These are phyloP conservation scores for Solanum paucissectum DNA, from an alignment of 257 asterid species.

Conservation along the genomic window DNA sequence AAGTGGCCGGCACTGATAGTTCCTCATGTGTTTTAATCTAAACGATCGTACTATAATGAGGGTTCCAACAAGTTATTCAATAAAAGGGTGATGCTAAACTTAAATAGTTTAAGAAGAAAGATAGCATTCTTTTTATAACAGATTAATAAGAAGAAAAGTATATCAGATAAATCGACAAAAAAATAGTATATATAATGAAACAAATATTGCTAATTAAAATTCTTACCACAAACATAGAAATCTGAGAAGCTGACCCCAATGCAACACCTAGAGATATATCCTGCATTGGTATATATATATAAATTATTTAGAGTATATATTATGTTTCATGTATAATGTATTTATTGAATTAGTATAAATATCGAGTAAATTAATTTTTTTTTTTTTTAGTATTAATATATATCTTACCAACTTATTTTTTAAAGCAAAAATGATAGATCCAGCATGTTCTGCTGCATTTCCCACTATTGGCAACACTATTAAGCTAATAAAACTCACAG, in stretches of 20 bases:
- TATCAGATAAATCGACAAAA: not conserved
- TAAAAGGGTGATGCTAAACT: not conserved
- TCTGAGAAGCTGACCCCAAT: constrained; percentile 37
- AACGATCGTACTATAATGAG: not conserved
- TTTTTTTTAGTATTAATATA: not conserved
- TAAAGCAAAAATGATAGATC: constrained; percentile 33
- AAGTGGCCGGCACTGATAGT: not conserved
- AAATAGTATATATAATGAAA: not conserved
- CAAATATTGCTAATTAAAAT: not conserved
- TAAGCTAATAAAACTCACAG: constrained; percentile 39
- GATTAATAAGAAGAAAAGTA: not conserved
- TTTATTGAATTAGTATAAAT: not conserved
- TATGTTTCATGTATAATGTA: not conserved
- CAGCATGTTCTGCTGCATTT: constrained; percentile 44
- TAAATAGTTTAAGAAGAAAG: not conserved
- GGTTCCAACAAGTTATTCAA: not conserved
- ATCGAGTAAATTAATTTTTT: not conserved
- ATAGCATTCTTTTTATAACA: not conserved
- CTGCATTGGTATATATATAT: not conserved
- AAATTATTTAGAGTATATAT: not conserved
- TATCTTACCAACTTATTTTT: constrained; percentile 34
- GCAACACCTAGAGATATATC: constrained; percentile 41
- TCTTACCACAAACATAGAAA: constrained; percentile 41
- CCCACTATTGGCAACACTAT: constrained; percentile 41
- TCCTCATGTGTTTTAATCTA: not conserved